Evolutionary conservation across 441 rosid genomes (phyloP).

Genomic region (Jatropha podagrica): DNA sequence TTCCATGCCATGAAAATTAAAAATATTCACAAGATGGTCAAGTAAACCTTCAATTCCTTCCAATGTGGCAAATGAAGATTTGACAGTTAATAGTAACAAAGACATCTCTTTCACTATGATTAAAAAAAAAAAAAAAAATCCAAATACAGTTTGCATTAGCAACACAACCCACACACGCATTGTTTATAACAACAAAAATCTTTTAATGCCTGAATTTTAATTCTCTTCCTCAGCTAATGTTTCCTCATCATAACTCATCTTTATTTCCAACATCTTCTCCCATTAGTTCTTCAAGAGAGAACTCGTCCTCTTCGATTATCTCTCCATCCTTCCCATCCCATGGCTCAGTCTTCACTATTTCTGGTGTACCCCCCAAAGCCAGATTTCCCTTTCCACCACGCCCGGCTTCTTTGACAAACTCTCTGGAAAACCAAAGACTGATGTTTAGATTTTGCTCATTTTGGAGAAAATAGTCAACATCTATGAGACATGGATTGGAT

Average conservation of each 20-base stretch:
- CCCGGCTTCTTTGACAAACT: conserved; percentile 94
- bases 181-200: conserved; percentile 17
- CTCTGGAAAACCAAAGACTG: conserved; percentile 41
- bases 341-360: conserved; percentile 55
- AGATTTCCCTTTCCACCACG: conserved; percentile 92
- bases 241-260: conserved; percentile 20
- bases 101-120: not conserved
- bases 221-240: not conserved
- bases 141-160: not conserved
- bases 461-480: not conserved
- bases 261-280: conserved; percentile 52
- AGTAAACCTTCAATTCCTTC: too few species aligned
- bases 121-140: not conserved
- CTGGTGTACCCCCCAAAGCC: conserved; percentile 63
- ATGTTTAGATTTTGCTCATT: conserved; percentile 4
- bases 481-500: too few species aligned
- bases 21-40: too few species aligned
- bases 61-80: too few species aligned
- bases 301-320: conserved; percentile 84
- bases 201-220: not conserved
- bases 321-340: conserved; percentile 99
- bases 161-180: not conserved
- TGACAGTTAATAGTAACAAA: not conserved
- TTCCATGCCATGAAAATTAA: not conserved
- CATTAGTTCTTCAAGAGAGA: conserved; percentile 98